Conservation (phyloP, 169 alveolate genomes). For the Plasmodium vivax region DNA sequence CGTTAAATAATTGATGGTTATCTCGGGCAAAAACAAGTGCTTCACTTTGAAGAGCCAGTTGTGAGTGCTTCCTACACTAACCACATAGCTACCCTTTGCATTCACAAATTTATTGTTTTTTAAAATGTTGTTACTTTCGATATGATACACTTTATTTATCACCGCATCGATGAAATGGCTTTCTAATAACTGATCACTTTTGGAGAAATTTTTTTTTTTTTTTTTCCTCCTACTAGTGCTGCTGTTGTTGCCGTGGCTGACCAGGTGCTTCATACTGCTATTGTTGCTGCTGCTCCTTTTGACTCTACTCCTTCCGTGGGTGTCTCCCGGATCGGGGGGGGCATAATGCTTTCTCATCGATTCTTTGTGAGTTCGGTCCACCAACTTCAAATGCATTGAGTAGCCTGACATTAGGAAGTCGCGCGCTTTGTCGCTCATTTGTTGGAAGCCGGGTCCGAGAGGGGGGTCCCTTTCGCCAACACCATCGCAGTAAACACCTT, state of each 20-base stretch:
- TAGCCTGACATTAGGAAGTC: conserved; percentile 33
- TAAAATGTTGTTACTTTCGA: conserved; percentile 8
- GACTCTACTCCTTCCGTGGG: not conserved
- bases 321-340: not conserved
- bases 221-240: conserved; percentile 7
- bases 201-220: not conserved
- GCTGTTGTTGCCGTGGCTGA: not conserved
- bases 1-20: conserved; percentile 38
- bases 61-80: conserved; percentile 32
- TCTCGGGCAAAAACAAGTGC: conserved; percentile 33
- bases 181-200: conserved; percentile 1
- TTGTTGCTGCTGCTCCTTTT: not conserved
- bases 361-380: conserved; percentile 9
- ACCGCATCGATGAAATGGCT: conserved; percentile 24
- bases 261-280: not conserved
- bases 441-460: not conserved
- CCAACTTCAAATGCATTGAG: conserved; percentile 51
- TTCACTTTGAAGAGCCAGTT: conserved; percentile 56
- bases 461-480: not conserved
- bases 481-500: not conserved
- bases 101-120: conserved; percentile 59
- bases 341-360: not conserved
- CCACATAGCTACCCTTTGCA: conserved; percentile 25
- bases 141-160: conserved; percentile 21
- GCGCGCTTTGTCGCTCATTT: not conserved